Base-by-base conservation (phyloP, 805 yeast species). In the Peterozyma xylosa region DNA sequence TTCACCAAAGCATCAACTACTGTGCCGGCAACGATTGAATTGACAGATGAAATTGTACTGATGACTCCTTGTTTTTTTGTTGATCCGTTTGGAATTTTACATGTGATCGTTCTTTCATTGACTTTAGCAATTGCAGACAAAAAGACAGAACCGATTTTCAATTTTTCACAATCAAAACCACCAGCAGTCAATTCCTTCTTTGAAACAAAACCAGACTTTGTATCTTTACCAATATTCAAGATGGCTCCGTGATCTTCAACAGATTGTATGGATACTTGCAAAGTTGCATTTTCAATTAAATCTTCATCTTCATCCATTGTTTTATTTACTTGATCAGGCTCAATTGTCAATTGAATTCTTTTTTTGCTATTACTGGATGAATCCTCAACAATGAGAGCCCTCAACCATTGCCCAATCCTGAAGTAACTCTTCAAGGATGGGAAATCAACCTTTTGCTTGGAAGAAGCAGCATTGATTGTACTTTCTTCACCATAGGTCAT, bases 221-320 rank as follows among this genome's bases (percentile, higher is more conserved):
- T 74, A 9, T 61, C 60, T 41, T 72, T 58, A 32, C 97, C 97
- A 35, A 84, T 60, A 52, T 82, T 83, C 37, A 91, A 64, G 45
- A 86, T 76, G 18, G 80, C 74, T 64, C 99, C 99, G 59, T 88
- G 96, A 59, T 93, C 99, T 70, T 93, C 98, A 18, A 86, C 64
- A 39, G 95, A 82, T 48, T 71, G 73, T 17, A 93, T 79, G 2
- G 86, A 70, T 18, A 80, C 90, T 63, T 93, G 99, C 2, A 93
- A 57, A 3, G 83, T 57, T 46, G 76, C 70, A 37, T 87, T 88
- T 27, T 70, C 54, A 5, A 68, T 63, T 40, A 86, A 62, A 58
- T 89, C 97, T 38, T 82, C 89, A 4, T 68, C 74, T 43, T 68
- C 74, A 9, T 67, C 73, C 45, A 89, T 64, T 11, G 65, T 48